A percentile compares a stretch with the other conserved stretches of the same genome.
Conservation (phyloP, 192 early-diverging fungal genomes). For the Coemansia biformis region DNA sequence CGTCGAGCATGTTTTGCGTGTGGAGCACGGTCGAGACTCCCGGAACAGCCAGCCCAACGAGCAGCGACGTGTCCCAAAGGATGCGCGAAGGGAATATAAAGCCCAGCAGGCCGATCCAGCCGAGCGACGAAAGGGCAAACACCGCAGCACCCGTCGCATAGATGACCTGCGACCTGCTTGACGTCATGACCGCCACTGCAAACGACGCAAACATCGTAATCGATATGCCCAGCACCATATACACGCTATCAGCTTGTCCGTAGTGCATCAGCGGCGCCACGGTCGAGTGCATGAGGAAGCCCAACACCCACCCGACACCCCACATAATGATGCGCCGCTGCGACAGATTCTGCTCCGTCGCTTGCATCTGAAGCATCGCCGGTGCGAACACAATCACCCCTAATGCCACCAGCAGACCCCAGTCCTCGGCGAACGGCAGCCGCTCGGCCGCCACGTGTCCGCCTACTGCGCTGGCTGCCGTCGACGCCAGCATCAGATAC, state of each 20-base stretch:
- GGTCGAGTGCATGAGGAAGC: slow-evolving; percentile 5
- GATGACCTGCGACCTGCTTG: slow-evolving; percentile 7
- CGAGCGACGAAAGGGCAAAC: slow-evolving; percentile 5
- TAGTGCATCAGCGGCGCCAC: slow-evolving; percentile 6
- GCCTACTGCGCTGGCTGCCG: too few relatives aligned
- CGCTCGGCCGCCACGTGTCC: too few relatives aligned
- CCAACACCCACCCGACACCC: slow-evolving; percentile 4
- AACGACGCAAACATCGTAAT: slow-evolving; percentile 25
- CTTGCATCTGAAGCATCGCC: slow-evolving; percentile 6
- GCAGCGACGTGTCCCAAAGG: slow-evolving; percentile 8
- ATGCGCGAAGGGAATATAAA: slow-evolving; percentile 17
- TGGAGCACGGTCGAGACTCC: slow-evolving; percentile 31
- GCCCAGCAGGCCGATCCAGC: slow-evolving; percentile 12
- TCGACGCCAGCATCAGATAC: too few relatives aligned
- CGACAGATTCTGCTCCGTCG: too few relatives aligned
- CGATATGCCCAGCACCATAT: slow-evolving; percentile 9
- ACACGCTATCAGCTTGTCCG: slow-evolving; percentile 9
- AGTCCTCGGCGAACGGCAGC: too few relatives aligned
- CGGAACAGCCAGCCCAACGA: slow-evolving; percentile 7
- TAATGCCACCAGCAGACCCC: too few relatives aligned
- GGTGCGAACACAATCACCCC: neutral
- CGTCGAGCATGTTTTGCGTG: slow-evolving; percentile 24
- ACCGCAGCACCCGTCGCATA: slow-evolving; percentile 17
- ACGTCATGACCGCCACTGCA: slow-evolving; percentile 14
- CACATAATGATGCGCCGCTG: slow-evolving; percentile 18